Percentiles rank a stretch among this genome's conserved stretches.
Evolutionary conservation across 345 rosid species (phyloP).

Genomic region (Syzygium aromaticum): DNA sequence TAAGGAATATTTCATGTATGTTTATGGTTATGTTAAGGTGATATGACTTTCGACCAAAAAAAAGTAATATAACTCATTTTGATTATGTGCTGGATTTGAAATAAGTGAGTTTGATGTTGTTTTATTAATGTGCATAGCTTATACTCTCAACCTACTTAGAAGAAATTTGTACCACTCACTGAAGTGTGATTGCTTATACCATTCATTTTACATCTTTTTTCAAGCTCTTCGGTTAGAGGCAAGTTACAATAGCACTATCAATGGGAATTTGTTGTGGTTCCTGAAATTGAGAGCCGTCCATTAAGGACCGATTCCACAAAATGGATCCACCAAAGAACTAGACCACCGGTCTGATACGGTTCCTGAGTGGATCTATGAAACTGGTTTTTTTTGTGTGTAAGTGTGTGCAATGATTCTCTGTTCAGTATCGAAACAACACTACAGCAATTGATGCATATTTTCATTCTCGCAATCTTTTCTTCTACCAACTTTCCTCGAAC

Average conservation of each 20-base stretch:
- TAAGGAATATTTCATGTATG: neutral
- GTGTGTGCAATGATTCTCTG: no score
- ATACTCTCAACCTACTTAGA: neutral
- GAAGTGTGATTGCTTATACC: neutral
- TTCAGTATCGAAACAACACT: no score
- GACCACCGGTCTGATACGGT: no score
- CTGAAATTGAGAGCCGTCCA: no score
- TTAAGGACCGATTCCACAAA: no score
- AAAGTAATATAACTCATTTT: neutral
- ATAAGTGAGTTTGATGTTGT: neutral
- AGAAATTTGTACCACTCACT: neutral
- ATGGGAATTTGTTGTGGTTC: neutral
- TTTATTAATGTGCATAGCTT: neutral
- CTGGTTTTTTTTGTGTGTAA: no score
- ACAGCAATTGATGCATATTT: no score
- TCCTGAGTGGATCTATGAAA: no score
- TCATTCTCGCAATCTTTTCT: no score
- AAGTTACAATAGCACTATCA: neutral
- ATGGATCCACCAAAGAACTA: no score
- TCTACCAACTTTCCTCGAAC: no score
- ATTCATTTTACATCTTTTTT: neutral
- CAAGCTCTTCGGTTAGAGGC: neutral
- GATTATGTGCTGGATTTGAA: neutral
- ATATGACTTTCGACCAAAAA: no score
- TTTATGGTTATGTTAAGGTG: neutral